phyloP scores from a whole-genome alignment of 345 rosid species.

The Euphorbia tirucalli region DNA sequence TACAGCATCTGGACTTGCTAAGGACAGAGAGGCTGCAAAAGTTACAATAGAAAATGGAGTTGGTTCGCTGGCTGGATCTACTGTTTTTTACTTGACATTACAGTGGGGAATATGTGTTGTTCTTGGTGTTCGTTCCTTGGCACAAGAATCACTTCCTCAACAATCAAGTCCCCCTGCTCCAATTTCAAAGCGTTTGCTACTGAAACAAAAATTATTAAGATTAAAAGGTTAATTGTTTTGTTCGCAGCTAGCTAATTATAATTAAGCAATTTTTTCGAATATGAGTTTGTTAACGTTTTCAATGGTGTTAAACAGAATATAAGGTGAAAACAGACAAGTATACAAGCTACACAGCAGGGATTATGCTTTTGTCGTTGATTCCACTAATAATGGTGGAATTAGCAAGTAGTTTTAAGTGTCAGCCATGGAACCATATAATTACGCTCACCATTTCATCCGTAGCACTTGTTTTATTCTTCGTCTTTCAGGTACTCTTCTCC shows the following conservation, averaged over 20 bases:
- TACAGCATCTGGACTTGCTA: conserved; percentile 16
- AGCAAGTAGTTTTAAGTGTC: not conserved
- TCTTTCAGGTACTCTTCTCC: not conserved
- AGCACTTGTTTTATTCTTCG: conserved; percentile 4
- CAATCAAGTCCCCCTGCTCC: not conserved
- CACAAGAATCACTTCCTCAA: not conserved
- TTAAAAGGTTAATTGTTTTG: not conserved
- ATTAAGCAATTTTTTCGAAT: no score
- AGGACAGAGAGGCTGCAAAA: conserved; percentile 2
- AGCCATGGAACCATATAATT: conserved; percentile 6
- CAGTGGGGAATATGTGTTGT: conserved; percentile 20
- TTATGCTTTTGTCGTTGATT: conserved; percentile 19
- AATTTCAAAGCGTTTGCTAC: not conserved
- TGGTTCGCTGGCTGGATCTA: conserved; percentile 6
- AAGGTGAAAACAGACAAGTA: not conserved
- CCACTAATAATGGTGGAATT: conserved; percentile 11
- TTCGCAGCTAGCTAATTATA: not conserved
- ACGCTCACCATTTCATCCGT: not conserved
- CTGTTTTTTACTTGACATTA: conserved; percentile 14
- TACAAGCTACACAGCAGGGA: conserved; percentile 8
- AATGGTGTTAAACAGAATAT: not conserved
- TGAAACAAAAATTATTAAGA: not conserved
- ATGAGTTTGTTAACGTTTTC: not conserved
- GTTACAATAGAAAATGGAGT: not conserved
- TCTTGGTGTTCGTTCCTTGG: not conserved